phyloP scores from a whole-genome alignment of 768 basidiomycete species.

The Naganishia onofrii region DNA sequence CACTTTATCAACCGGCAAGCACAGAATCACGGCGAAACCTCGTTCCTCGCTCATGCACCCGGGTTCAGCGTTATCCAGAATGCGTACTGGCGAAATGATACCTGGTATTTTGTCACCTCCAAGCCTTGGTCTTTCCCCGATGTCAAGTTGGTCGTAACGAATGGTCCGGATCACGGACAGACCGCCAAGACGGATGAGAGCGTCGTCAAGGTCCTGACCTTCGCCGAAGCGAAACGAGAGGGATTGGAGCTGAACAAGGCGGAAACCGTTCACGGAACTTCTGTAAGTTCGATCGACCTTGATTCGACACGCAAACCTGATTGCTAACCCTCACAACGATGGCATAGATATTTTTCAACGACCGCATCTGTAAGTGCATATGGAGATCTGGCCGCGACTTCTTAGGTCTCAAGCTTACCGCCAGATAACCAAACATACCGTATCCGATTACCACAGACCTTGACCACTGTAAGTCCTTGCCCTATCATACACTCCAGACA shows the following conservation, averaged over 20 bases:
- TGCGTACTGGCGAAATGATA: slow-evolving; percentile 38
- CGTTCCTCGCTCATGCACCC: slow-evolving; percentile 35
- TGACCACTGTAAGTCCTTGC: slow-evolving; percentile 33
- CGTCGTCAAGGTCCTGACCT: slow-evolving; percentile 19
- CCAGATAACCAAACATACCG: background rate
- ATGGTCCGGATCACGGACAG: slow-evolving; percentile 13
- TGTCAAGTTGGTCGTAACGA: slow-evolving; percentile 27
- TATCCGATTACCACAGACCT: slow-evolving; percentile 24
- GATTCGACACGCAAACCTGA: background rate
- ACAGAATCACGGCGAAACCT: background rate
- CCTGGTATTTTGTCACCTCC: slow-evolving; percentile 39
- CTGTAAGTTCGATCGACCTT: slow-evolving; percentile 28
- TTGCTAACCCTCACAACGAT: background rate
- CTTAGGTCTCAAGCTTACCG: no score
- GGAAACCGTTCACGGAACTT: slow-evolving; percentile 29
- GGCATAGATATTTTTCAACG: slow-evolving; percentile 39
- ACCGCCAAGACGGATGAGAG: slow-evolving; percentile 25
- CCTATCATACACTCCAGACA: background rate
- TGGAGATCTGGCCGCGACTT: no score
- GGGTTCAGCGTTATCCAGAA: slow-evolving; percentile 41
- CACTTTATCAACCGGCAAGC: background rate
- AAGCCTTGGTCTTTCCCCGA: slow-evolving; percentile 37
- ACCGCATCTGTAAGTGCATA: slow-evolving; percentile 37
- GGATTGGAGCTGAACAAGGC: slow-evolving; percentile 29
- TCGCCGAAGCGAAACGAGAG: slow-evolving; percentile 26